A percentile compares a stretch with the other conserved stretches of the same genome.
Conservation (phyloP, 164 flowering plant species). For the Santalum album region DNA sequence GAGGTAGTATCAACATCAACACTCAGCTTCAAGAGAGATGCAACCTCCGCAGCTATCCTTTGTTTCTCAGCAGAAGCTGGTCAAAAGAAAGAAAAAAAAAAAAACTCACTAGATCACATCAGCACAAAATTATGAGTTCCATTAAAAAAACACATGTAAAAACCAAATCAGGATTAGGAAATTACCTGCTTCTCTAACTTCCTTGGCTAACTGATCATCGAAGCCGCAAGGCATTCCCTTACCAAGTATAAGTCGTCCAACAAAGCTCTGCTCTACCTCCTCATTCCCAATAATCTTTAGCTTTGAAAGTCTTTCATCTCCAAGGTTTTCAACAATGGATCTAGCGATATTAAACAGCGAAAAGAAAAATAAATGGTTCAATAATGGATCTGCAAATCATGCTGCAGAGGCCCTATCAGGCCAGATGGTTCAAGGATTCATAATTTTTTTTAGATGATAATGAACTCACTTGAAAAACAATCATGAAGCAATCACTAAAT, state of each 20-base stretch:
- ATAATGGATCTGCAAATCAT: too few species aligned
- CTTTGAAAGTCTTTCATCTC: conserved; percentile 57
- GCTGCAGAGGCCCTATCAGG: too few species aligned
- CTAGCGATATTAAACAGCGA: conserved; percentile 26
- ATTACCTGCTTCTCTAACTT: conserved; percentile 78
- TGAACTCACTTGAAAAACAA: too few species aligned
- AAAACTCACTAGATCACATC: background rate
- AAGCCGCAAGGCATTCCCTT: conserved; percentile 44
- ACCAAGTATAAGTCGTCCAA: conserved; percentile 65
- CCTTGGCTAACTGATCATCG: conserved; percentile 68
- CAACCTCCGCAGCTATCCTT: conserved; percentile 83
- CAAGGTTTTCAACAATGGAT: conserved; percentile 62
- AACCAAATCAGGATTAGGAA: background rate
- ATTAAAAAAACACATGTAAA: conserved; percentile 3
- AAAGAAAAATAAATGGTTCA: too few species aligned
- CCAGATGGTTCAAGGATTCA: too few species aligned
- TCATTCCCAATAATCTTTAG: conserved; percentile 59
- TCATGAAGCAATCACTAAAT: too few species aligned
- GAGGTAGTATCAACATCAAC: conserved; percentile 60
- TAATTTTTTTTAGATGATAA: too few species aligned
- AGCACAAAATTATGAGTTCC: conserved; percentile 1
- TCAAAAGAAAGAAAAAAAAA: conserved; percentile 12
- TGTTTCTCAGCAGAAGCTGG: conserved; percentile 80
- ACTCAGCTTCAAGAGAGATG: conserved; percentile 70
- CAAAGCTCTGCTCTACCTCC: conserved; percentile 66